Conservation (phyloP, 83 land plant species). For the Picea abies region DNA sequence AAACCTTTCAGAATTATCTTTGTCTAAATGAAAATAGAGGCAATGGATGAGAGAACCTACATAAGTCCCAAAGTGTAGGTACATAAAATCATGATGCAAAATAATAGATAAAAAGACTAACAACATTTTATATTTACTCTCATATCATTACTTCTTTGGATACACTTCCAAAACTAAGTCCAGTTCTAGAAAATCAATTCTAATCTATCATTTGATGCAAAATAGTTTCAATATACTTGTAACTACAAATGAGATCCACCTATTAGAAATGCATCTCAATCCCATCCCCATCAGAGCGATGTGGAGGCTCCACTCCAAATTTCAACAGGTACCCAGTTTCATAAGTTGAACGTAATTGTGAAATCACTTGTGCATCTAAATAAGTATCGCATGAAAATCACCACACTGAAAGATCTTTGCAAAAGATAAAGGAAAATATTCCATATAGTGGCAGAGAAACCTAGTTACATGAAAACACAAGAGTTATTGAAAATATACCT, state of each 20-base stretch:
- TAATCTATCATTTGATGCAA: background rate
- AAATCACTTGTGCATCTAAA: conserved; percentile 63
- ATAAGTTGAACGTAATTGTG: conserved; percentile 49
- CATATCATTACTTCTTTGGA: background rate
- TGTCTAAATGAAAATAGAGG: background rate
- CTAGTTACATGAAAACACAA: background rate
- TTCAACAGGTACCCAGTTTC: conserved; percentile 57
- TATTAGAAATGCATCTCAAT: background rate
- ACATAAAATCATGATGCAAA: no score
- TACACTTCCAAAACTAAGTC: background rate
- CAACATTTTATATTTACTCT: no score
- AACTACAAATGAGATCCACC: background rate
- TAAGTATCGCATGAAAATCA: conserved; percentile 75
- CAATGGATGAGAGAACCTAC: background rate
- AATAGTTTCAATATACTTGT: background rate
- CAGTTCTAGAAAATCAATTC: background rate
- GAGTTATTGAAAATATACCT: background rate
- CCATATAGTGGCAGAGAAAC: background rate
- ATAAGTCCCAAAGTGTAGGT: background rate
- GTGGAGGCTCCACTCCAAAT: conserved; percentile 64
- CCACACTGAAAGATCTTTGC: conserved; percentile 83
- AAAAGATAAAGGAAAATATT: conserved; percentile 1
- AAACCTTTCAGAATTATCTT: background rate
- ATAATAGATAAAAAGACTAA: no score
- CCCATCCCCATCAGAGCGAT: conserved; percentile 16